Conservation (phyloP, 192 early-diverging fungal genomes). For the Coemansia sp. region DNA sequence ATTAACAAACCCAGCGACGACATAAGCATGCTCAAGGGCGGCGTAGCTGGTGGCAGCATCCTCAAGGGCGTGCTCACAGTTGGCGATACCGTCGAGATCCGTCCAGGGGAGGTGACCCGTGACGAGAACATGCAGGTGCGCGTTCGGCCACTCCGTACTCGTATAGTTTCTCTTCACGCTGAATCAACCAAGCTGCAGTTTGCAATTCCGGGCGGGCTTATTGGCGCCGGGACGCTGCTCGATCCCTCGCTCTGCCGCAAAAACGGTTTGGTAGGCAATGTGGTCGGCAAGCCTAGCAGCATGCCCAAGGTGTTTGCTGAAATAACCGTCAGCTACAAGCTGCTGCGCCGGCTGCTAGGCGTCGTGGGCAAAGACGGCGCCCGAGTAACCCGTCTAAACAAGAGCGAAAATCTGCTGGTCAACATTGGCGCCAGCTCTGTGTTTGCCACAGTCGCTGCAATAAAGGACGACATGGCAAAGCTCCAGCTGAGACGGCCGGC, state of each 20-base stretch:
- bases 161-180: conserved; percentile 42
- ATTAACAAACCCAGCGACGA: conserved; percentile 87
- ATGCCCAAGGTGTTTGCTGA: conserved; percentile 90
- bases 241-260: conserved; percentile 93
- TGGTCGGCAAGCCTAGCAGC: conserved; percentile 82
- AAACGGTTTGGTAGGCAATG: conserved; percentile 93
- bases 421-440: neutral
- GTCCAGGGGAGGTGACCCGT: neutral
- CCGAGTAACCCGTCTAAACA: conserved; percentile 79
- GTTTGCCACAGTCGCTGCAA: neutral
- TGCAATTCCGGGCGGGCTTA: conserved; percentile 96
- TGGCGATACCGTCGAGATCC: neutral
- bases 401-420: neutral
- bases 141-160: neutral
- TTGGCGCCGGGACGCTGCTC: conserved; percentile 93
- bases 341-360: conserved; percentile 90
- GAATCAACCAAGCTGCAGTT: conserved; percentile 89
- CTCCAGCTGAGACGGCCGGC: conserved; percentile 81
- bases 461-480: conserved; percentile 88
- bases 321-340: conserved; percentile 91
- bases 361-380: conserved; percentile 96
- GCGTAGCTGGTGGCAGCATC: neutral
- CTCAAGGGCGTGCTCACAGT: neutral
- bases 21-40: neutral
- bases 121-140: neutral